Evolutionary conservation across 2,329 filamentous ascomycete genomes (phyloP).

Genomic region (Epicoccum sorghinum): DNA sequence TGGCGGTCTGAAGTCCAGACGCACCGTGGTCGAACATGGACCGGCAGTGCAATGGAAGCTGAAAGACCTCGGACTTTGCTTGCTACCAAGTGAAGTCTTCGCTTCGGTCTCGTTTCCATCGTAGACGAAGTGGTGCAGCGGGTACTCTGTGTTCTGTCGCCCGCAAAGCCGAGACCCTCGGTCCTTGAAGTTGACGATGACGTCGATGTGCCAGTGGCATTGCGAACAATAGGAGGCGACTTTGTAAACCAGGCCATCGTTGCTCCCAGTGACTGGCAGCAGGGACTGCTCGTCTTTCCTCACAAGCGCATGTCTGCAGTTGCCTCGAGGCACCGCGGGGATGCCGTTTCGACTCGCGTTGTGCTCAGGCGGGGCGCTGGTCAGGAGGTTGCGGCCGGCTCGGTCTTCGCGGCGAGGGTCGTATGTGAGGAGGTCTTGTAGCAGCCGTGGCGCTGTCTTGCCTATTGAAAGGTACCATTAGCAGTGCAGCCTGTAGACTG

Average conservation of each 20-base stretch:
- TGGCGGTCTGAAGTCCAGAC: slow-evolving; percentile 60
- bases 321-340: slow-evolving; percentile 46
- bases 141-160: slow-evolving; percentile 52
- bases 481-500: slow-evolving; percentile 8
- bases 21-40: slow-evolving; percentile 61
- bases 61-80: slow-evolving; percentile 33
- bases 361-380: slow-evolving; percentile 62
- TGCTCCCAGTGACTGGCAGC: slow-evolving; percentile 51
- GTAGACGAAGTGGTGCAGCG: slow-evolving; percentile 66
- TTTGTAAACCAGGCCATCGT: slow-evolving; percentile 55
- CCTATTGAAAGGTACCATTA: slow-evolving; percentile 44
- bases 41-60: slow-evolving; percentile 64
- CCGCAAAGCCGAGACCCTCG: slow-evolving; percentile 52
- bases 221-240: slow-evolving; percentile 66
- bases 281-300: slow-evolving; percentile 62
- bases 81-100: slow-evolving; percentile 21
- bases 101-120: slow-evolving; percentile 24
- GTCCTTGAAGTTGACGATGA: slow-evolving; percentile 60
- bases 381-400: slow-evolving; percentile 61
- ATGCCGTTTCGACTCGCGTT: slow-evolving; percentile 43
- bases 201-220: slow-evolving; percentile 67
- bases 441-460: slow-evolving; percentile 58
- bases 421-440: slow-evolving; percentile 59
- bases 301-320: slow-evolving; percentile 66
- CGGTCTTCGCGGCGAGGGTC: slow-evolving; percentile 56